Evolutionary conservation across 2,329 filamentous ascomycete genomes (phyloP).

Genomic region (Septoria petroselini): DNA sequence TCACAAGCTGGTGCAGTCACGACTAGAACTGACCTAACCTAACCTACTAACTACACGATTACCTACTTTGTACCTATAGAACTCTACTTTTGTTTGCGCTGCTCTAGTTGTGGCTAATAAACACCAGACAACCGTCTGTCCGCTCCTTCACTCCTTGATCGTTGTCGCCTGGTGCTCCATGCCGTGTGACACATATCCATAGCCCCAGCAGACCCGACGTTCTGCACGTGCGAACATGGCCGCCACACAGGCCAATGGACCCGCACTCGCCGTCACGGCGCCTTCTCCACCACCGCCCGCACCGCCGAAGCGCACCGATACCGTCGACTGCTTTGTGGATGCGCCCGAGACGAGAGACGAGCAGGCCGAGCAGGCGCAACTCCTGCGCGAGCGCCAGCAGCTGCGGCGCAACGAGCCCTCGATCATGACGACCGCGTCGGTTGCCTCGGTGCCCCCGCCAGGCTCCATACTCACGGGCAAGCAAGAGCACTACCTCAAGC

Average conservation of each 20-base stretch:
- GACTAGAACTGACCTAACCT: no score
- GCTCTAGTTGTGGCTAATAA: no score
- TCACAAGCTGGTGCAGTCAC: no score
- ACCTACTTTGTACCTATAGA: no score
- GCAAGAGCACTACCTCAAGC: slow-evolving; percentile 98
- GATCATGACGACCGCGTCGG: slow-evolving; percentile 37
- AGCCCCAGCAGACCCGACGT: no score
- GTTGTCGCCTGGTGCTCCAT: no score
- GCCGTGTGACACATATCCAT: no score
- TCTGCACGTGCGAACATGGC: not conserved
- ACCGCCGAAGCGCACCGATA: slow-evolving; percentile 27
- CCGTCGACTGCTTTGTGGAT: slow-evolving; percentile 35
- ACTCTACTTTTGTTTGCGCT: no score
- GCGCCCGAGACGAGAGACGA: slow-evolving; percentile 29
- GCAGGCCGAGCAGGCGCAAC: slow-evolving; percentile 18
- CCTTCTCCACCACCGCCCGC: slow-evolving; percentile 16
- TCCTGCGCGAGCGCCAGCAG: slow-evolving; percentile 23
- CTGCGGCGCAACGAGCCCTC: slow-evolving; percentile 30
- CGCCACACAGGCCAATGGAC: slow-evolving; percentile 13
- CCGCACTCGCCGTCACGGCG: slow-evolving; percentile 12
- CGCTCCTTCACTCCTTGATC: no score
- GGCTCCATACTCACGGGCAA: slow-evolving; percentile 78
- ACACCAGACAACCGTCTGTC: no score
- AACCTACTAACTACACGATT: no score
- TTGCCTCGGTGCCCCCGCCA: slow-evolving; percentile 49